A percentile compares a stretch with the other conserved stretches of the same genome.
phyloP scores from a whole-genome alignment of 1,139 yeast species.

The Magnusiomyces suaveolens region DNA sequence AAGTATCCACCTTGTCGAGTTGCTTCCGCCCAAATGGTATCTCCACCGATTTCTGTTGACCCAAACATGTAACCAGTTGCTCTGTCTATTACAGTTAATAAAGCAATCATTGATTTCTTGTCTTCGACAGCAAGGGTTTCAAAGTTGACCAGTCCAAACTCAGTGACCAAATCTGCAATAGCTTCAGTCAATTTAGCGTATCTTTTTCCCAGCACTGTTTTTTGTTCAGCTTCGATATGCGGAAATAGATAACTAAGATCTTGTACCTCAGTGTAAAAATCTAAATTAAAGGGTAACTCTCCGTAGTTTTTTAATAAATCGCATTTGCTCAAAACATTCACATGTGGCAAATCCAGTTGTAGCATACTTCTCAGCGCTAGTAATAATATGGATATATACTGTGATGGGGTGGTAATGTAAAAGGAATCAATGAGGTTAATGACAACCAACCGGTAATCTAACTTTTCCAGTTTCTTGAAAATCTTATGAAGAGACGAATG shows the following conservation, averaged over 20 bases:
- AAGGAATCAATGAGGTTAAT: slow-evolving; percentile 82
- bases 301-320: slow-evolving; percentile 69
- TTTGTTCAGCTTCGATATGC: slow-evolving; percentile 58
- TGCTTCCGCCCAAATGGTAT: slow-evolving; percentile 92
- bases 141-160: slow-evolving; percentile 77
- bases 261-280: slow-evolving; percentile 87
- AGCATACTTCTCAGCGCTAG: slow-evolving; percentile 86
- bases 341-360: slow-evolving; percentile 84
- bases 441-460: slow-evolving; percentile 70
- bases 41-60: slow-evolving; percentile 87
- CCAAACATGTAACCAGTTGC: slow-evolving; percentile 94
- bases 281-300: slow-evolving; percentile 52
- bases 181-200: slow-evolving; percentile 65
- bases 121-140: slow-evolving; percentile 89
- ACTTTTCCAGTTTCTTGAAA: slow-evolving; percentile 59
- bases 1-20: slow-evolving; percentile 61
- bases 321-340: slow-evolving; percentile 83
- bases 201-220: slow-evolving; percentile 47
- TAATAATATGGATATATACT: slow-evolving; percentile 74
- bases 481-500: slow-evolving; percentile 71
- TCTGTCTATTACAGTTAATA: slow-evolving; percentile 70
- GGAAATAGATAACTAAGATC: slow-evolving; percentile 66
- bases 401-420: slow-evolving; percentile 78
- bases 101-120: slow-evolving; percentile 78
- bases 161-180: slow-evolving; percentile 76